phyloP scores from a whole-genome alignment of 352 stramenopile genomes.

The Phytophthora agathidicida region DNA sequence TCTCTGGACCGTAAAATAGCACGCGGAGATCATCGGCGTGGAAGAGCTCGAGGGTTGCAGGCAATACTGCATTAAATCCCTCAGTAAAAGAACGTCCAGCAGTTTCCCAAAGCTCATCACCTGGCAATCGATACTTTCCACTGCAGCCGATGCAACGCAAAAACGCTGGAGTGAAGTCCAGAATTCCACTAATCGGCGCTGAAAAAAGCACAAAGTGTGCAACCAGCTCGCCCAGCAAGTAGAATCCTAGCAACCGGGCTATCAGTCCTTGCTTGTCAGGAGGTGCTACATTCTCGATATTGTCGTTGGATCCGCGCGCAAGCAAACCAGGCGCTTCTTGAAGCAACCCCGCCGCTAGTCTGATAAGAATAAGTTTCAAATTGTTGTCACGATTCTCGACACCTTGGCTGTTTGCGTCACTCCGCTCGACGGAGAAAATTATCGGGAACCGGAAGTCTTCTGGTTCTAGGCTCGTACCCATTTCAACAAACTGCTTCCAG shows the following conservation, averaged over 20 bases:
- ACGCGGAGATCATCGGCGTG: slow-evolving; percentile 57
- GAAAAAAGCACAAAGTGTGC: slow-evolving; percentile 62
- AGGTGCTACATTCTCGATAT: not conserved
- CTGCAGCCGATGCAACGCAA: slow-evolving; percentile 45
- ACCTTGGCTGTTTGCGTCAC: slow-evolving; percentile 8
- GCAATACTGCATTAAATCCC: slow-evolving; percentile 64
- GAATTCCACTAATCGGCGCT: slow-evolving; percentile 51
- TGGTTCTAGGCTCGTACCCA: slow-evolving; percentile 39
- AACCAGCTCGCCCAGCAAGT: slow-evolving; percentile 65
- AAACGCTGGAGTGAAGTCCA: slow-evolving; percentile 65
- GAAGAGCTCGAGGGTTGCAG: slow-evolving; percentile 55
- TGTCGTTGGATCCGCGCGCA: slow-evolving; percentile 1
- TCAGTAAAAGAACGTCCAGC: slow-evolving; percentile 44
- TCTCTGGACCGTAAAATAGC: slow-evolving; percentile 48
- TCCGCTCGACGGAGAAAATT: slow-evolving; percentile 39
- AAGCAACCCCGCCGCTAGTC: slow-evolving; percentile 34
- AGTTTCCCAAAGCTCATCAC: slow-evolving; percentile 31
- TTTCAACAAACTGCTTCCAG: slow-evolving; percentile 60
- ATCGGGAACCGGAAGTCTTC: slow-evolving; percentile 56
- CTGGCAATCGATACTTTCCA: slow-evolving; percentile 21
- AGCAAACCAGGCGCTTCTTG: slow-evolving; percentile 46
- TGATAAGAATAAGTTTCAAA: slow-evolving; percentile 51
- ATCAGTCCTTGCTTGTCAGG: slow-evolving; percentile 24
- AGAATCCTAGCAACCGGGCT: slow-evolving; percentile 50
- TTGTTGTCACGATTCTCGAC: slow-evolving; percentile 20